These are phyloP conservation scores for Syzygium aqueum DNA, from an alignment of 345 rosid species.

Conservation along the genomic window DNA sequence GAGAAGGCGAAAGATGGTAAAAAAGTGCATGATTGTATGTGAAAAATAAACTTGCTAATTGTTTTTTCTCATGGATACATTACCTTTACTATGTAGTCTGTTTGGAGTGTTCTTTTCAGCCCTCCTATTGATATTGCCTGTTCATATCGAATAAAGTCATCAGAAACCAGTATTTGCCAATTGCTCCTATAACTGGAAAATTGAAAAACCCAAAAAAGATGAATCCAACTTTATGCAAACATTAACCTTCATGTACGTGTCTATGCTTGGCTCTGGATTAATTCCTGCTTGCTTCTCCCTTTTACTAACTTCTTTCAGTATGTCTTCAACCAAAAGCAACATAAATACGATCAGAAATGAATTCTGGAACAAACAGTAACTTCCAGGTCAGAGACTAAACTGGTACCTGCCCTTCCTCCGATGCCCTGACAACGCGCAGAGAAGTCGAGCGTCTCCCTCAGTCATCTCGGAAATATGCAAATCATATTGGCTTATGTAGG, in stretches of 20 bases:
- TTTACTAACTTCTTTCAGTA: slow-evolving; percentile 6
- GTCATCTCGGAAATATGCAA: slow-evolving; percentile 49
- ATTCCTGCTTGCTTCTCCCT: slow-evolving; percentile 13
- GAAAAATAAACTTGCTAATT: not conserved
- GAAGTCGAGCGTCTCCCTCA: slow-evolving; percentile 54
- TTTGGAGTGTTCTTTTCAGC: not conserved
- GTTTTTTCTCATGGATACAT: not conserved
- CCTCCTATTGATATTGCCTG: slow-evolving; percentile 10
- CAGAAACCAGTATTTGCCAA: not conserved
- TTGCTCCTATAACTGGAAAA: not conserved
- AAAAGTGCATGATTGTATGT: not conserved
- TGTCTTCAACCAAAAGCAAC: not conserved
- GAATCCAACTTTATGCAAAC: not conserved
- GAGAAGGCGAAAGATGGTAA: not conserved
- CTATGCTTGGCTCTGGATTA: slow-evolving; percentile 9
- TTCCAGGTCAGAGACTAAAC: not conserved
- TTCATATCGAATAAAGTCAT: not conserved
- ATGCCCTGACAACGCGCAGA: slow-evolving; percentile 51
- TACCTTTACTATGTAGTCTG: slow-evolving; percentile 14
- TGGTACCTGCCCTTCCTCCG: slow-evolving; percentile 31
- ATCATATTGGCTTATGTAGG: slow-evolving; percentile 48
- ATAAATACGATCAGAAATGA: not conserved
- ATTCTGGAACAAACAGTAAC: not conserved
- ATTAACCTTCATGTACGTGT: slow-evolving; percentile 12
- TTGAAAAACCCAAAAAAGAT: not conserved